These are phyloP conservation scores for Rhizopus delemar DNA, from an alignment of 371 early-diverging fungal species.

Conservation along the genomic window DNA sequence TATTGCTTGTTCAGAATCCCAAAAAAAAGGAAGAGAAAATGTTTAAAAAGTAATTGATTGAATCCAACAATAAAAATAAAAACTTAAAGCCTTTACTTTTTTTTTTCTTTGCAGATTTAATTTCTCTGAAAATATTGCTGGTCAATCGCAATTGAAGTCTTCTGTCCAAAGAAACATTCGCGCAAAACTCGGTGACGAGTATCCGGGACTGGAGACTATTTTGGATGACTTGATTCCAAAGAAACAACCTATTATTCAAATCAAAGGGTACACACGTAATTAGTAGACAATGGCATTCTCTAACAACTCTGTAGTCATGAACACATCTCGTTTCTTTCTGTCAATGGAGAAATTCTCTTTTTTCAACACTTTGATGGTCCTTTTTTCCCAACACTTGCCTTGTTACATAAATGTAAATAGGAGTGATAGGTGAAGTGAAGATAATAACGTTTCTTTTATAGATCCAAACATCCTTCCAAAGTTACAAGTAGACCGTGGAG, in stretches of 20 bases:
- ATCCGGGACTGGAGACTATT: constrained; percentile 79
- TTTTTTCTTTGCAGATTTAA: constrained; percentile 65
- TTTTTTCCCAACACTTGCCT: constrained; percentile 80
- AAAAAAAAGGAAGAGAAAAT: not conserved
- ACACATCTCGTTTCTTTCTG: constrained; percentile 76
- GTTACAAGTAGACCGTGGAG: constrained; percentile 95
- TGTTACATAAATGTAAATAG: constrained; percentile 87
- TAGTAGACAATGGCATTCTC: not conserved
- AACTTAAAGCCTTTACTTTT: constrained; percentile 30
- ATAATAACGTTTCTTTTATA: constrained; percentile 21
- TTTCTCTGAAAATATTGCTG: constrained; percentile 76
- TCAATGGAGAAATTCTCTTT: constrained; percentile 85
- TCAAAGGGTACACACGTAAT: constrained; percentile 73
- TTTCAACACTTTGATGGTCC: constrained; percentile 95
- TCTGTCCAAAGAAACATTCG: constrained; percentile 91
- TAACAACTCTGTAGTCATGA: constrained; percentile 67
- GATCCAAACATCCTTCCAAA: constrained; percentile 91
- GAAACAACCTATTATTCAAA: constrained; percentile 79
- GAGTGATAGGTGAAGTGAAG: too few species aligned
- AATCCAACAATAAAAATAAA: too few species aligned
- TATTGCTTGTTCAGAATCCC: too few species aligned
- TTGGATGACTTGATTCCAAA: constrained; percentile 94
- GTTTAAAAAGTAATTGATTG: not conserved
- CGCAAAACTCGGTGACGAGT: constrained; percentile 82
- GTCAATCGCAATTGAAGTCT: constrained; percentile 88